Conservation (phyloP, 75 land plant genomes). For the Selaginella moellendorffii region DNA sequence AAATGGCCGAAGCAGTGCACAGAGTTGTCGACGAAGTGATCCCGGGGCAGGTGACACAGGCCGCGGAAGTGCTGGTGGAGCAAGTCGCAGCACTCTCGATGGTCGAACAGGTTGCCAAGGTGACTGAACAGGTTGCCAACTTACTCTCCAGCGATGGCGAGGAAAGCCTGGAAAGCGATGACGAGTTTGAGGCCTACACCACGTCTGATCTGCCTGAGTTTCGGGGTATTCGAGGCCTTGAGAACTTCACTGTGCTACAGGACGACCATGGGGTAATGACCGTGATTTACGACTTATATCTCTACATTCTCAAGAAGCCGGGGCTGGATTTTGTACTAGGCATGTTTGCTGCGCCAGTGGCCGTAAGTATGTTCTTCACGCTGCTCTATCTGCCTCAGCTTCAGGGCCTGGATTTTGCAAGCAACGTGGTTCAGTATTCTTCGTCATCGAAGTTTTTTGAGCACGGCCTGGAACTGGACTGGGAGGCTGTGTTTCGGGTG, state of each 20-base stretch:
- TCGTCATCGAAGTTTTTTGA: background rate
- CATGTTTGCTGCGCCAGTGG: constrained; percentile 30
- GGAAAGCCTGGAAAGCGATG: constrained; percentile 18
- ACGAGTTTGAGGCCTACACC: constrained; percentile 24
- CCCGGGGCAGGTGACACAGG: constrained; percentile 7
- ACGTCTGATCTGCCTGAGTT: constrained; percentile 30
- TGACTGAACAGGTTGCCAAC: constrained; percentile 13
- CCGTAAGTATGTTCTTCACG: constrained; percentile 27
- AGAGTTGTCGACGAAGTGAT: constrained; percentile 1
- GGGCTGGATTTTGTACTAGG: constrained; percentile 20
- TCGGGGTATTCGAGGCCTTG: constrained; percentile 20
- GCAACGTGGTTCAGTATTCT: background rate
- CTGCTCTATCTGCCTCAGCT: constrained; percentile 28
- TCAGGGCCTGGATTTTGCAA: constrained; percentile 23
- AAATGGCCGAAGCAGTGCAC: background rate
- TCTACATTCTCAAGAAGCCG: constrained; percentile 27
- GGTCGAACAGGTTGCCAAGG: background rate
- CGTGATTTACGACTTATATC: constrained; percentile 22
- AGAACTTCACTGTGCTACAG: constrained; percentile 25
- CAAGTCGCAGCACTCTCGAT: background rate
- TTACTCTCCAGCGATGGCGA: constrained; percentile 13
- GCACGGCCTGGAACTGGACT: constrained; percentile 11
- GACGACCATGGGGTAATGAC: constrained; percentile 27
- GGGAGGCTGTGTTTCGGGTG: constrained; percentile 25
- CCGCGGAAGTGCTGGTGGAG: constrained; percentile 2